Conservation (phyloP, 2,329 filamentous ascomycete species). For the Epichloe glyceriae region DNA sequence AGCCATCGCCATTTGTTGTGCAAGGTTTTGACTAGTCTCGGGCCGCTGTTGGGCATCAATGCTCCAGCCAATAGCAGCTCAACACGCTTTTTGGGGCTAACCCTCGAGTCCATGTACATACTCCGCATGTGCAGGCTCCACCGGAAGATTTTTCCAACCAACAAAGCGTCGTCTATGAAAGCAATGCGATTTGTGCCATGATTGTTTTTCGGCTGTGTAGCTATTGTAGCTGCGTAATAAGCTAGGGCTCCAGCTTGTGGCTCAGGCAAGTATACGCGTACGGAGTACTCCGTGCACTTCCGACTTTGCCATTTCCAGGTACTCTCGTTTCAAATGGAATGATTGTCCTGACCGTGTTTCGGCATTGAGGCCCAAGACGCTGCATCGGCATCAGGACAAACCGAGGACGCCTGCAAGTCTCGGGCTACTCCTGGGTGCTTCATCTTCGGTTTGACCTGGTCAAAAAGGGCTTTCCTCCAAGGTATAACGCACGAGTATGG, state of each 20-base stretch:
- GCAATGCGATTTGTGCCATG: neutral
- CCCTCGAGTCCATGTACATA: neutral
- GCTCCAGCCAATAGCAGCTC: conserved; percentile 24
- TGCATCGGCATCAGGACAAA: neutral
- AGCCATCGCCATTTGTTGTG: conserved; percentile 1
- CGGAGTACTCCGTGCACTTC: too few relatives aligned
- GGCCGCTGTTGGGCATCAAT: conserved; percentile 25
- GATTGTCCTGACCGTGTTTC: neutral
- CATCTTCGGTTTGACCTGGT: neutral
- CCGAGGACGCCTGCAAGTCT: neutral
- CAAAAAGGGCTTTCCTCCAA: neutral
- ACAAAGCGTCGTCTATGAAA: neutral
- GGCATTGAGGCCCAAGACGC: neutral
- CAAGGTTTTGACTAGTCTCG: conserved; percentile 6
- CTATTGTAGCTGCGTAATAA: too few relatives aligned
- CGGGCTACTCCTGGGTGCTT: neutral
- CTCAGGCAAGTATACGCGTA: too few relatives aligned
- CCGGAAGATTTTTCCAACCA: neutral
- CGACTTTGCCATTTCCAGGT: neutral
- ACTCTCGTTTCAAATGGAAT: neutral
- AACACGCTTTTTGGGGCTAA: conserved; percentile 14
- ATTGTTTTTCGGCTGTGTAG: too few relatives aligned
- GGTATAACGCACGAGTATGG: neutral
- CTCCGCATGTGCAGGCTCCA: neutral
- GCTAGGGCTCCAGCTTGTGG: too few relatives aligned